phyloP scores from a whole-genome alignment of 179 eudicot species.

The Amaranthus tricolor region DNA sequence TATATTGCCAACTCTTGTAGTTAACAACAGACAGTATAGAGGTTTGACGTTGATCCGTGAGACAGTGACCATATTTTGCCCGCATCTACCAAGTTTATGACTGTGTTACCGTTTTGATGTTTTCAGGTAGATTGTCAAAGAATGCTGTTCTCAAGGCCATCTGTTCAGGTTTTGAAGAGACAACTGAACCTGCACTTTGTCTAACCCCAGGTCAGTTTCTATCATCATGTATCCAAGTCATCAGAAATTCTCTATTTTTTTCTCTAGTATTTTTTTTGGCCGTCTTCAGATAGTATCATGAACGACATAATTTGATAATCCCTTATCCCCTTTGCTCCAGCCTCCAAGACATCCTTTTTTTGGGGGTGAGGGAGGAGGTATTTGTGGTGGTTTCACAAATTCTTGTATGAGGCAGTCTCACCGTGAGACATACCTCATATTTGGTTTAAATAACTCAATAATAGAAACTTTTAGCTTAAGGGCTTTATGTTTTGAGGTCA shows the following conservation, averaged over 20 bases:
- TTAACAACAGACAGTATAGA: conserved; percentile 86
- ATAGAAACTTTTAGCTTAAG: too few species aligned
- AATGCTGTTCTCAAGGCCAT: conserved; percentile 89
- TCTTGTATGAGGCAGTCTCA: too few species aligned
- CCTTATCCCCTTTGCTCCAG: background rate
- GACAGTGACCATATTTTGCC: background rate
- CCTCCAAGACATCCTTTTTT: background rate
- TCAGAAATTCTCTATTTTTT: background rate
- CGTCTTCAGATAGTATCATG: background rate
- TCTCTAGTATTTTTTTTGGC: background rate
- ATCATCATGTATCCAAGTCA: background rate
- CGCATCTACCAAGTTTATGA: background rate
- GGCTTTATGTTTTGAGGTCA: too few species aligned
- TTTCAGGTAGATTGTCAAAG: conserved; percentile 76
- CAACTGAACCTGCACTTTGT: conserved; percentile 88
- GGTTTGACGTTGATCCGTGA: conserved; percentile 38
- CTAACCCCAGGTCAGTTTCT: conserved; percentile 53
- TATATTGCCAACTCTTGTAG: conserved; percentile 87
- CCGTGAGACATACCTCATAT: too few species aligned
- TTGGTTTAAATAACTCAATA: too few species aligned
- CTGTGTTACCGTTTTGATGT: conserved; percentile 12
- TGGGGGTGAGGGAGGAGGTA: background rate
- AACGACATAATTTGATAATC: background rate
- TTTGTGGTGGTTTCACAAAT: too few species aligned
- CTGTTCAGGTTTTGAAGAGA: conserved; percentile 92